A percentile compares a stretch with the other conserved stretches of the same genome.
Evolutionary conservation across 169 alveolate species (phyloP).

Genomic region (Eimeria maxima): DNA sequence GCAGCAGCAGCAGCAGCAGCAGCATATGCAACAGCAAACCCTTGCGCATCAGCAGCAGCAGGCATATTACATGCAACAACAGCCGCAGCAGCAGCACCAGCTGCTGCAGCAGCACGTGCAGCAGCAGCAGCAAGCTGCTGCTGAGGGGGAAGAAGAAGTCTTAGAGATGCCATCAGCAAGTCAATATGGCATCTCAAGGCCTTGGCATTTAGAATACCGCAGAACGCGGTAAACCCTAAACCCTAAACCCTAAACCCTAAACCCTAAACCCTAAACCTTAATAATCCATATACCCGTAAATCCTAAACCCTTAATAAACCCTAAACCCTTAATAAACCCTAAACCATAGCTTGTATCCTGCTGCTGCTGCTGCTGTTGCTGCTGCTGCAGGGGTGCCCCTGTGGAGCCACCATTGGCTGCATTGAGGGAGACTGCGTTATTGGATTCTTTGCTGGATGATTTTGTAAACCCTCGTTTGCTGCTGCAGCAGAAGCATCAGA

Average conservation of each 20-base stretch:
- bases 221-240: constrained; percentile 48
- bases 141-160: background rate
- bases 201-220: constrained; percentile 71
- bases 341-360: background rate
- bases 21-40: constrained; percentile 30
- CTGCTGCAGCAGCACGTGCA: constrained; percentile 25
- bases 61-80: background rate
- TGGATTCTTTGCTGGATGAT: constrained; percentile 64
- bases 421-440: constrained; percentile 70
- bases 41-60: constrained; percentile 49
- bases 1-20: constrained; percentile 30
- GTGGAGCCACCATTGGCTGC: constrained; percentile 68
- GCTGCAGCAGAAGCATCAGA: constrained; percentile 36
- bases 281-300: background rate
- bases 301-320: too few species aligned
- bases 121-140: background rate
- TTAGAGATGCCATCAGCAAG: constrained; percentile 70
- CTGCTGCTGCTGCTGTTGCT: background rate
- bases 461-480: constrained; percentile 52
- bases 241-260: constrained; percentile 37
- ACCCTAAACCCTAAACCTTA: constrained; percentile 39
- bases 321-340: constrained; percentile 46
- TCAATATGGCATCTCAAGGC: constrained; percentile 59
- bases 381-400: constrained; percentile 32
- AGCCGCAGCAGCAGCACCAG: constrained; percentile 26